Percentiles rank a stretch among this genome's conserved stretches.
Evolutionary conservation across 805 yeast genomes (phyloP).

Genomic region (Myxozyma melibiosi): DNA sequence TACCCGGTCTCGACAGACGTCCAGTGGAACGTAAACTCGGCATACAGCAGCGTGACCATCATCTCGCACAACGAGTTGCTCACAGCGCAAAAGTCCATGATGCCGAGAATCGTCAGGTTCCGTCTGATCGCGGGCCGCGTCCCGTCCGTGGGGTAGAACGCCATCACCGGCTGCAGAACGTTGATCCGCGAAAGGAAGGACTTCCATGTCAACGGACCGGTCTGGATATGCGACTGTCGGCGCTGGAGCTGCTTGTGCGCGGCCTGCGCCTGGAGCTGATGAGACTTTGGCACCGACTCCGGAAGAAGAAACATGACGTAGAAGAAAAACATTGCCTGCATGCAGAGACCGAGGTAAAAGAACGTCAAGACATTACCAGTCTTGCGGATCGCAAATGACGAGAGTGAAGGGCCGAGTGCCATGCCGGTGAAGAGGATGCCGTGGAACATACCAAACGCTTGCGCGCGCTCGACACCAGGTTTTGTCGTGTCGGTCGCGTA

Average conservation of each 20-base stretch:
- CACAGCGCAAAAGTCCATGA: conserved; percentile 16
- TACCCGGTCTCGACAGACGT: conserved; percentile 41
- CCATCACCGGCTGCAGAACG: conserved; percentile 15
- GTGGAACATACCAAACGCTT: conserved; percentile 26
- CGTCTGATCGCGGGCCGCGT: conserved; percentile 19
- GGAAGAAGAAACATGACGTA: conserved; percentile 19
- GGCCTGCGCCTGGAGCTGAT: conserved; percentile 10
- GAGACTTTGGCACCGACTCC: conserved; percentile 16
- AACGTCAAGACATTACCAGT: conserved; percentile 19
- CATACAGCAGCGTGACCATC: conserved; percentile 26
- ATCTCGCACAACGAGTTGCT: conserved; percentile 18
- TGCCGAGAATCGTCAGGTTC: conserved; percentile 18
- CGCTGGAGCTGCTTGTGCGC: conserved; percentile 10
- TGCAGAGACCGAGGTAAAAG: conserved; percentile 20
- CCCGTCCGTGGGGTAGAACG: conserved; percentile 26
- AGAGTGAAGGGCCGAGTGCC: conserved; percentile 28
- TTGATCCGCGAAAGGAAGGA: conserved; percentile 8
- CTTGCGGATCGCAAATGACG: conserved; percentile 12
- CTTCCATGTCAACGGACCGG: conserved; percentile 1
- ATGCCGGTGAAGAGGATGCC: conserved; percentile 23
- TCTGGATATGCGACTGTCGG: background rate
- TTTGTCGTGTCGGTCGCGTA: conserved; percentile 25
- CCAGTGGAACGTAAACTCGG: conserved; percentile 39
- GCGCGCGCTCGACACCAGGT: conserved; percentile 23
- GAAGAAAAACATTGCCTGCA: conserved; percentile 13